These are phyloP conservation scores for Aspergillus chevalieri DNA, from an alignment of 2,329 filamentous ascomycete species.

Conservation along the genomic window DNA sequence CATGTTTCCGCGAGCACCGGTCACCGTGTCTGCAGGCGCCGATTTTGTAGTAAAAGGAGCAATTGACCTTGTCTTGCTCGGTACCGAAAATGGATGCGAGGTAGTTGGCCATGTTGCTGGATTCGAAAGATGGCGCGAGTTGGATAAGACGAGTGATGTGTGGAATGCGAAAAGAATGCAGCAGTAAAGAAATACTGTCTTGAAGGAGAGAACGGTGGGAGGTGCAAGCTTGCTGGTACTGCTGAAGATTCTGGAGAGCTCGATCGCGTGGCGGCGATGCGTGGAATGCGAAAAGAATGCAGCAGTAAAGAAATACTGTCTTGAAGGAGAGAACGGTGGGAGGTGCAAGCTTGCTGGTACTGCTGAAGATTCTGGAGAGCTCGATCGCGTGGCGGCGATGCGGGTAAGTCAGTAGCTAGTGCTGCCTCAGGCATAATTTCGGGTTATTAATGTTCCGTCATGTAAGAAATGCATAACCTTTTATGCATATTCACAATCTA, in stretches of 20 bases:
- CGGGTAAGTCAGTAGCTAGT: neutral
- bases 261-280: slow-evolving; percentile 6
- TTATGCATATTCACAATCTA: neutral
- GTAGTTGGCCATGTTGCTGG: slow-evolving; percentile 76
- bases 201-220: slow-evolving; percentile 1
- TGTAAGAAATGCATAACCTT: neutral
- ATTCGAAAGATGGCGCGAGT: neutral
- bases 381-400: slow-evolving; percentile 10
- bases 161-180: neutral
- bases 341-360: slow-evolving; percentile 12
- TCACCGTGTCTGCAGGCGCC: slow-evolving; percentile 97
- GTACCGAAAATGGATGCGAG: slow-evolving; percentile 99
- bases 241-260: slow-evolving; percentile 34
- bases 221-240: slow-evolving; percentile 13
- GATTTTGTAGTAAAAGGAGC: slow-evolving; percentile 99
- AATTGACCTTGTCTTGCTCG: slow-evolving; percentile 99
- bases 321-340: slow-evolving; percentile 1
- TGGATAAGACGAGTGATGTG: neutral
- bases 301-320: neutral
- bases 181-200: neutral
- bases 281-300: neutral
- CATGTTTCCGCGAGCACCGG: slow-evolving; percentile 95
- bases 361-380: slow-evolving; percentile 33
- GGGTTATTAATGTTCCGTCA: neutral
- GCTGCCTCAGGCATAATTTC: neutral